Conservation (phyloP, 2,329 filamentous ascomycete genomes). For the Sclerotinia sclerotiorum region DNA sequence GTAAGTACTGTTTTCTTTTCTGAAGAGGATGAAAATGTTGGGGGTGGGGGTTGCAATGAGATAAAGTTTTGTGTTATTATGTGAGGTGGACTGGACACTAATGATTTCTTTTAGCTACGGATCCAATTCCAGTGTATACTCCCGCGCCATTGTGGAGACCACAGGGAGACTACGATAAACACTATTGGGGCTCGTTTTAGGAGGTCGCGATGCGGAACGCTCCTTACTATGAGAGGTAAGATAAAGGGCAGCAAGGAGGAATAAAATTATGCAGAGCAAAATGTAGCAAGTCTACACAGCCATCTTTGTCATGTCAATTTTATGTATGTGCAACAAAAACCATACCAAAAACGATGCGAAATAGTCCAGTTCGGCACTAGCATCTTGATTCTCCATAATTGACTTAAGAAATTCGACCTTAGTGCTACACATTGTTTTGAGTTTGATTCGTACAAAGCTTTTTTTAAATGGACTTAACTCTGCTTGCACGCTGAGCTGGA, state of each 20-base stretch:
- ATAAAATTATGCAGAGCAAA: not conserved
- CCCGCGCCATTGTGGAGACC: slow-evolving; percentile 41
- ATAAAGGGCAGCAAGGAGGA: not conserved
- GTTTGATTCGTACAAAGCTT: no score
- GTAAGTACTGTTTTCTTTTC: no score
- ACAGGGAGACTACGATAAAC: slow-evolving; percentile 16
- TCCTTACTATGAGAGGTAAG: no score
- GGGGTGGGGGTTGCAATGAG: no score
- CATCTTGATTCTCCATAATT: not conserved
- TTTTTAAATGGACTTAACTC: not conserved
- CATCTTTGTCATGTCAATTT: not conserved
- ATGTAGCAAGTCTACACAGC: not conserved
- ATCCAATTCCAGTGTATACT: slow-evolving; percentile 36
- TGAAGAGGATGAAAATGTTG: no score
- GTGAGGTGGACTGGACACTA: no score
- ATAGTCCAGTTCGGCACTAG: not conserved
- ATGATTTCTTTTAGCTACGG: slow-evolving; percentile 21
- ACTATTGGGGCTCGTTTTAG: slow-evolving; percentile 22
- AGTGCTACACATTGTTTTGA: not conserved
- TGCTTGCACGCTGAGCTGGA: not conserved
- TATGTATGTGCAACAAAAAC: not conserved
- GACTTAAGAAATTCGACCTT: not conserved
- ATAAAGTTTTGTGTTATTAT: no score
- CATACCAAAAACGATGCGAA: not conserved
- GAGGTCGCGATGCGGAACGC: no score